Evolutionary conservation across 1,284 basidiomycete species (phyloP), one percentile per base, ranked within the genome.

Genomic region (Naganishia sp.): DNA sequence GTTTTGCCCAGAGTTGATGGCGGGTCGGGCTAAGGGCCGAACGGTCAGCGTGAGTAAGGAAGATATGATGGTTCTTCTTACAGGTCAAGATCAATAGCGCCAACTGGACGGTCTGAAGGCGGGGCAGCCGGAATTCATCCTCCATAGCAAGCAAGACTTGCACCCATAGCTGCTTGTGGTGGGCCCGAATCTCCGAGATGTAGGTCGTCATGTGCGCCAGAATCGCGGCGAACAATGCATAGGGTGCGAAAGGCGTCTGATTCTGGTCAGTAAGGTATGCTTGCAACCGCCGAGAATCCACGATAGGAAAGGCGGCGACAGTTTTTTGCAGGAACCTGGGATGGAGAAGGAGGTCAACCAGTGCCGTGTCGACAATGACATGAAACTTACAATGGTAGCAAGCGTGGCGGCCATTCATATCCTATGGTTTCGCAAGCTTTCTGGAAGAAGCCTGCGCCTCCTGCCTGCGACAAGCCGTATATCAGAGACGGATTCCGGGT

Each of bases 51-150:
- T 7, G 23, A 31, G 9, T 25, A 15, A 23, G 3, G 5, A 28
- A 23, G 5, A 41, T 21, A 5, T 23, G 9, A 3, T 21, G 6
- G 18, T 17, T 6, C 17, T 1, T 32, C 58, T 39, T 61, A 61
- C 71, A 70, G 7, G 55, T 71, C 1, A 77, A 65, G 0, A 70
- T 55, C 6, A 78, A 42, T 11, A 79, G 49, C 0, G 74, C 75
- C 9, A 76, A 67, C 60, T 77, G 76, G 2, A 79, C 58, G 0
- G 73, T 74, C 17, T 71, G 56, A 6, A 79, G 68, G 25, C 75
- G 60, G 0, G 77, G 77, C 47, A 72, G 71, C 5, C 76, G 70
- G 52, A 72, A 79, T 65, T 77, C 77, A 56, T 76, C 74, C 31
- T 79, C 77, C 6, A 79, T 68, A 0, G 70, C 71, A 7, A 72